Base-by-base conservation (phyloP, 2,329 filamentous ascomycete genomes). In the Teratosphaeria destructans region DNA sequence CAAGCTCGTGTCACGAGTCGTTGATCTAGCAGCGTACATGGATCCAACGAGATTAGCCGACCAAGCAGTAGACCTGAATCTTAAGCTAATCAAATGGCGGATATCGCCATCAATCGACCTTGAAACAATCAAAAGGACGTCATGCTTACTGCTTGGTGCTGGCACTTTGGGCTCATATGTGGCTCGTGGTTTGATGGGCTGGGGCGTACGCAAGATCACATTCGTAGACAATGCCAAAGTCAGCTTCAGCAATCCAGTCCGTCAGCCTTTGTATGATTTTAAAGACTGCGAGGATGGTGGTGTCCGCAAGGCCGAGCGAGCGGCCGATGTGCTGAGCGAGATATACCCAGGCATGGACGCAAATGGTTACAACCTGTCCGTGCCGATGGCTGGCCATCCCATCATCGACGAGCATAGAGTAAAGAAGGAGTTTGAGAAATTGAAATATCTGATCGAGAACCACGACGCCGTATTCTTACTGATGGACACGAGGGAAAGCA, bases 61-160 rank as follows among this genome's bases (percentile, higher is more conserved):
- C 71, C 91, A 95, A 72, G 91, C 92, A 0, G 93, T 97, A 10
- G 94, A 99, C 70, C 81, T 99, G 60, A 99, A 99, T 70, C 80
- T 97, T 61, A 97, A 97, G 75, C 81, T 99, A 60, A 99, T 99
- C 86, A 99, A 96, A 76, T 99, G 94, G 94, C 86, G 94, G 47
- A 90, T 99, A 68, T 90, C 91, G 7, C 94, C 94, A 0, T 86
- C 86, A 56, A 82, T 99, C 49, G 83, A 97, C 71, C 82, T 99
- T 10, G 91, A 96, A 34, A 83, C 83, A 34, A 92, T 97, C 71
- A 96, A 96, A 70, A 83, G 87, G 60, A 93, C 90, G 3, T 95
- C 86, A 70, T 99, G 94, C 70, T 81, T 99, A 16, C 78, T 99
- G 2, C 83, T 99, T 1, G 94, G 94, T 4, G 91, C 94, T 0